phyloP scores from a whole-genome alignment of 2,329 filamentous ascomycete species.

The Fusarium dimerum region DNA sequence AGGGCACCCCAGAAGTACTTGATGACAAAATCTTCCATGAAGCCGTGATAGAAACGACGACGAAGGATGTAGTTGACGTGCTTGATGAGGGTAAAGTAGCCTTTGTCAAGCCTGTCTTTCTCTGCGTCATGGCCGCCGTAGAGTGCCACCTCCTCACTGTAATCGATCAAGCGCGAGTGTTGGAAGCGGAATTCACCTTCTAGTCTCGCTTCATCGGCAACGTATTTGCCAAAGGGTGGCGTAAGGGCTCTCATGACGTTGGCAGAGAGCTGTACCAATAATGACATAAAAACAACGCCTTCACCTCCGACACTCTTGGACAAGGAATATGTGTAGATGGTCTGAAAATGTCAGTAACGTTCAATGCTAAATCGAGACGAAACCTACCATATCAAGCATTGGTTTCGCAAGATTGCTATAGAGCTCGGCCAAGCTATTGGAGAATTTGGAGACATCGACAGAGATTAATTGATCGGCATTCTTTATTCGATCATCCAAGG shows the following conservation, averaged over 20 bases:
- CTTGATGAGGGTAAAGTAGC: constrained; percentile 98
- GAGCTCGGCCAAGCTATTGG: constrained; percentile 88
- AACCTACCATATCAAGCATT: constrained; percentile 78
- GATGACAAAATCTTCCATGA: constrained; percentile 99
- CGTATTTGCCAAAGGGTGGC: constrained; percentile 95
- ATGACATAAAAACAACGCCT: constrained; percentile 90
- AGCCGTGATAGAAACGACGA: constrained; percentile 90
- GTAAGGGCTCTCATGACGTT: constrained; percentile 92
- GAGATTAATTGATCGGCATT: constrained; percentile 98
- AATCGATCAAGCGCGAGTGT: constrained; percentile 92
- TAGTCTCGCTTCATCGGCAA: constrained; percentile 90
- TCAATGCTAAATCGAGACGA: too few relatives aligned
- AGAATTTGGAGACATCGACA: constrained; percentile 95
- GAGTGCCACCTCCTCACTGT: constrained; percentile 91
- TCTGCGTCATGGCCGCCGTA: constrained; percentile 92
- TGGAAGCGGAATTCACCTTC: constrained; percentile 97
- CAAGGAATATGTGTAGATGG: constrained; percentile 91
- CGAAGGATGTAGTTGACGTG: constrained; percentile 96
- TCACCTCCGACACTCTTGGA: constrained; percentile 96
- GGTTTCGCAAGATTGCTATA: constrained; percentile 98
- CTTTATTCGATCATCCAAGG: constrained; percentile 95
- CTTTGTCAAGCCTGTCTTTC: constrained; percentile 95
- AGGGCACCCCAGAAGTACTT: constrained; percentile 99
- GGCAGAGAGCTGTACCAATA: constrained; percentile 90
- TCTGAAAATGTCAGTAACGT: constrained; percentile 42